phyloP scores from a whole-genome alignment of 1,139 yeast species.

The Eremothecium gossypii region DNA sequence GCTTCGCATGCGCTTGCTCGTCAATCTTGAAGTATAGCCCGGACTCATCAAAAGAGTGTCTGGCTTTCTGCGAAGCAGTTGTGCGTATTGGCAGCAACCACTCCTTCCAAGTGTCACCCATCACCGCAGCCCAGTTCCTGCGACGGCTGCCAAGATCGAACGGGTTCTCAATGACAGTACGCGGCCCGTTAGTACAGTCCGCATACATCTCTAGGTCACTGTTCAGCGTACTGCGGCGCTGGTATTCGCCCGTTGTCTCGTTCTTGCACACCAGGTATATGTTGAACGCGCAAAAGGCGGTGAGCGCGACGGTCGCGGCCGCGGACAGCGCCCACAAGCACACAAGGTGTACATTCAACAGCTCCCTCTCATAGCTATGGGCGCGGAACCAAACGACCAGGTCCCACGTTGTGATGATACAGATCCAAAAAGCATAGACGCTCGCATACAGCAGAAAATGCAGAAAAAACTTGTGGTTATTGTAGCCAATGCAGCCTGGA shows the following conservation, averaged over 20 bases:
- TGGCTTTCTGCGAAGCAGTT: constrained; percentile 21
- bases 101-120: constrained; percentile 57
- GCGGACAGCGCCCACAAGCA: constrained; percentile 50
- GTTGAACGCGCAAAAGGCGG: constrained; percentile 50
- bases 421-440: constrained; percentile 38
- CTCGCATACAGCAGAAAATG: constrained; percentile 61
- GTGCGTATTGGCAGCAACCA: constrained; percentile 64
- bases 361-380: constrained; percentile 33
- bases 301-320: constrained; percentile 56
- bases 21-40: constrained; percentile 48
- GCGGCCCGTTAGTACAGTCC: constrained; percentile 33
- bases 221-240: constrained; percentile 49
- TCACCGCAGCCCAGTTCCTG: constrained; percentile 54
- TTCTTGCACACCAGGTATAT: constrained; percentile 52
- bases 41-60: constrained; percentile 31
- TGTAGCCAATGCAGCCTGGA: constrained; percentile 75
- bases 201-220: constrained; percentile 37
- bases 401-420: constrained; percentile 34
- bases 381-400: constrained; percentile 44
- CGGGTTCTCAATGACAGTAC: constrained; percentile 48
- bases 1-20: constrained; percentile 34
- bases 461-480: constrained; percentile 68
- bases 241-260: constrained; percentile 74
- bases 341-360: constrained; percentile 52
- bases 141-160: constrained; percentile 58